Evolutionary conservation across 2,329 filamentous ascomycete species (phyloP), one percentile per base, ranked within the genome.

Genomic region (Purpureocillium lavendulum): DNA sequence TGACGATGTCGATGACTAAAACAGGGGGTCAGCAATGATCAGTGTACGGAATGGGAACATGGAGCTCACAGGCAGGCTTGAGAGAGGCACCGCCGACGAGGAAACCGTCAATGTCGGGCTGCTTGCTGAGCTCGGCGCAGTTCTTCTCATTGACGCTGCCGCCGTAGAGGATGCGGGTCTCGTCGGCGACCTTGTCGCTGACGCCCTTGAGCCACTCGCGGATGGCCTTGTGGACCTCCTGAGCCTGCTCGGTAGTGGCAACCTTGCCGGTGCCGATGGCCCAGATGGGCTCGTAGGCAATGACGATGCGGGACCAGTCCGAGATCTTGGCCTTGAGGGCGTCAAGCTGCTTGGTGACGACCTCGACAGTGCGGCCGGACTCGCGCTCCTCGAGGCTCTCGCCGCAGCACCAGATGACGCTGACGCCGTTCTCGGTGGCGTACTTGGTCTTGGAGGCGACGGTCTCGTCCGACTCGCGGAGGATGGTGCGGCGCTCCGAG

Each of bases 271-370:
- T 97, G 54, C 90, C 90, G 53, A 81, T 84, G 62, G 80, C 88
- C 90, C 92, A 98, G 74, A 98, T 94, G 58, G 92, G 92, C 78
- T 98, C 92, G 69, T 98, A 98, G 58, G 92, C 92, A 57, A 98
- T 77, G 62, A 98, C 92, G 49, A 98, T 78, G 73, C 92, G 92
- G 58, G 73, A 77, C 92, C 92, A 98, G 71, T 95, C 86, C 55
- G 78, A 70, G 59, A 87, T 70, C 71, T 84, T 73, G 55, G 70
- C 66, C 63, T 88, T 82, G 49, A 90, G 86, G 49, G 88, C 88
- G 48, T 80, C 76, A 55, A 98, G 78, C 75, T 98, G 92, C 50
- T 69, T 70, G 54, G 84, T 92, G 56, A 94, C 84, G 47, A 92
- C 83, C 37, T 86, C 79, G 58, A 94, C 83, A 49, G 90, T 97